Percentiles rank a stretch among this genome's conserved stretches.
Conservation (phyloP, 768 basidiomycete species). For the Hydnum rufescens region DNA sequence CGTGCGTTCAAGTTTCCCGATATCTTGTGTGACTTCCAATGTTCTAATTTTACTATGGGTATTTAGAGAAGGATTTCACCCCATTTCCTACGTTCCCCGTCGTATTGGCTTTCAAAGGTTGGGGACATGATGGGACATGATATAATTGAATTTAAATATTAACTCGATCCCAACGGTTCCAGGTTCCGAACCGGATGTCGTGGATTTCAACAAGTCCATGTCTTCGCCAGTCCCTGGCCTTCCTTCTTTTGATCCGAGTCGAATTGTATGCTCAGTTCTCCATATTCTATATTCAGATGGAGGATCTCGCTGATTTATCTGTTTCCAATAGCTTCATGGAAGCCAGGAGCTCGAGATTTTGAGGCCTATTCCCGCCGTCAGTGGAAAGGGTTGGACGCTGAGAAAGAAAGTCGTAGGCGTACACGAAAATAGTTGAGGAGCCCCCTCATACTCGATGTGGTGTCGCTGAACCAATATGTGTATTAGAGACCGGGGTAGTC, state of each 20-base stretch:
- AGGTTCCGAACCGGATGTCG: constrained; percentile 46
- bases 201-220: constrained; percentile 35
- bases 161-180: neutral
- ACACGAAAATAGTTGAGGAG: constrained; percentile 51
- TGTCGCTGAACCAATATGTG: neutral
- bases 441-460: neutral
- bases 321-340: constrained; percentile 40
- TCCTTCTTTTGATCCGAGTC: constrained; percentile 42
- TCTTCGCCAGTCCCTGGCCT: constrained; percentile 55
- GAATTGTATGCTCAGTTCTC: neutral
- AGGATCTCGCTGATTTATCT: neutral
- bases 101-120: constrained; percentile 51
- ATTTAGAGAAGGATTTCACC: constrained; percentile 42
- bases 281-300: neutral
- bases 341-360: constrained; percentile 64
- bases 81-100: constrained; percentile 77
- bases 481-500: constrained; percentile 53
- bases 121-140: neutral
- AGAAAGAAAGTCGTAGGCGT: constrained; percentile 45
- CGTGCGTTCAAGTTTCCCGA: too few species aligned
- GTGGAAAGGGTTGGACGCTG: constrained; percentile 63
- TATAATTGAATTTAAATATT: neutral
- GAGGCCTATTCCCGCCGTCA: constrained; percentile 53
- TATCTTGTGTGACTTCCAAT: too few species aligned
- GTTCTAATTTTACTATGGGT: too few species aligned